A percentile compares a stretch with the other conserved stretches of the same genome.
phyloP scores from a whole-genome alignment of 164 flowering plant species.

The Piper betle region DNA sequence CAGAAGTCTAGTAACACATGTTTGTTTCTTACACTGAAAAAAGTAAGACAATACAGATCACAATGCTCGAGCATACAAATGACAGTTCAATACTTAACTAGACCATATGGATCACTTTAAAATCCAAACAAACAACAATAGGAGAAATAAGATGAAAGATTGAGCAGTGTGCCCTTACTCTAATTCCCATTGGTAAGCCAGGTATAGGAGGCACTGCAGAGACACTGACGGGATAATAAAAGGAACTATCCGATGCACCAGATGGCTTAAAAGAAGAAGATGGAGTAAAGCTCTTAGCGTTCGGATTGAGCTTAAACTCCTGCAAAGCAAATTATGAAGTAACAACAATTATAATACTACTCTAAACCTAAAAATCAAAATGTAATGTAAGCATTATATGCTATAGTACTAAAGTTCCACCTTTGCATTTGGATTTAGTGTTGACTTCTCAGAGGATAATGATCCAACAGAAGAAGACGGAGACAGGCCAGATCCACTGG shows the following conservation, averaged over 20 bases:
- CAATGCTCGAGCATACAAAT: too few relatives aligned
- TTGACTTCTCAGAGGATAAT: constrained; percentile 76
- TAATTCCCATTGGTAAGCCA: constrained; percentile 63
- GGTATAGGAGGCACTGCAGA: constrained; percentile 55
- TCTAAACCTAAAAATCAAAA: constrained; percentile 15
- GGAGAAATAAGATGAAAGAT: not conserved
- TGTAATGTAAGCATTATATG: not conserved
- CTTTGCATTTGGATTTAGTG: constrained; percentile 94
- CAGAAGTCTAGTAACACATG: too few relatives aligned
- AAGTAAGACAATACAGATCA: too few relatives aligned
- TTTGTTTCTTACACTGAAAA: too few relatives aligned
- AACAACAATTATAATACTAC: constrained; percentile 31
- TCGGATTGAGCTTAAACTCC: constrained; percentile 94
- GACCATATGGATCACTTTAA: too few relatives aligned
- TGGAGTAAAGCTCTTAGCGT: constrained; percentile 87
- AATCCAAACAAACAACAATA: not conserved
- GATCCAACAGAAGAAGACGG: constrained; percentile 92
- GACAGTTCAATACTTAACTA: not conserved
- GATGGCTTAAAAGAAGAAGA: constrained; percentile 49
- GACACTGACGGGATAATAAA: constrained; percentile 44
- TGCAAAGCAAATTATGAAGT: constrained; percentile 16
- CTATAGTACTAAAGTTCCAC: constrained; percentile 17
- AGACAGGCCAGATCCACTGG: constrained; percentile 51
- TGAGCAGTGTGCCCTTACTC: constrained; percentile 34
- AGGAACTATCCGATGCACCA: constrained; percentile 71